Evolutionary conservation across 2,329 filamentous ascomycete genomes (phyloP).

Genomic region (Penicillium sp.): DNA sequence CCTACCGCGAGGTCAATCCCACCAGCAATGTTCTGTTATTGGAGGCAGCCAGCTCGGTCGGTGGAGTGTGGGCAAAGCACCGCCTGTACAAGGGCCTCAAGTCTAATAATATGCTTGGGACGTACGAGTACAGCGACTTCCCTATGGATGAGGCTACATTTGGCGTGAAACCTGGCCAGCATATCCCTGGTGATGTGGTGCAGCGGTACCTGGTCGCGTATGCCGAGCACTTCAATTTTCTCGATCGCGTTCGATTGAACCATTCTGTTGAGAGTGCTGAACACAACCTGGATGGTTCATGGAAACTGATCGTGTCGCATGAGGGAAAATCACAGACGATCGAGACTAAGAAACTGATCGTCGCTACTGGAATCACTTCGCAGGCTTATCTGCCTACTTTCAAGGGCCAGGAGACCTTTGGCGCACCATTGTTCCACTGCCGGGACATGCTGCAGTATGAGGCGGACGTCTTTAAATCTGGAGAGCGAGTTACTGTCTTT

Average conservation of each 20-base stretch:
- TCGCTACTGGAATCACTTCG: slow-evolving; percentile 63
- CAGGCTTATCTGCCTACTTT: slow-evolving; percentile 57
- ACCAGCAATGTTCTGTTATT: slow-evolving; percentile 57
- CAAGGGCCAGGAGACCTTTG: slow-evolving; percentile 52
- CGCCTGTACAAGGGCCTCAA: slow-evolving; percentile 67
- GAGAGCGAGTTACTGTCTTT: slow-evolving; percentile 48
- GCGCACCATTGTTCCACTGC: slow-evolving; percentile 58
- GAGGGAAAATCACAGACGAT: slow-evolving; percentile 19
- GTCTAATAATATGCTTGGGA: slow-evolving; percentile 72
- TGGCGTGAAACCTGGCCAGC: slow-evolving; percentile 50
- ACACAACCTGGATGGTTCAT: slow-evolving; percentile 39
- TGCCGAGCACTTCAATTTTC: slow-evolving; percentile 54
- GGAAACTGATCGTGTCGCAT: slow-evolving; percentile 29
- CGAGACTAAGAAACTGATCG: slow-evolving; percentile 53
- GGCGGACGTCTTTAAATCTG: slow-evolving; percentile 29
- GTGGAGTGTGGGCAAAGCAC: slow-evolving; percentile 69
- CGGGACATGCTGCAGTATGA: slow-evolving; percentile 51
- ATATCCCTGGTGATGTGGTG: slow-evolving; percentile 59
- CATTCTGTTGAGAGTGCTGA: slow-evolving; percentile 53
- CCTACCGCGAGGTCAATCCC: slow-evolving; percentile 61
- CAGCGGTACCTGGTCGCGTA: slow-evolving; percentile 60
- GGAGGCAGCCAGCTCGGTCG: slow-evolving; percentile 58
- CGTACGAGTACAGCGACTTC: slow-evolving; percentile 72
- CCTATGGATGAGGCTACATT: slow-evolving; percentile 63
- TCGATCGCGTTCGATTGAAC: slow-evolving; percentile 49